A percentile compares a stretch with the other conserved stretches of the same genome.
Evolutionary conservation across 345 rosid species (phyloP).

Genomic region (Eucalyptus cloeziana): DNA sequence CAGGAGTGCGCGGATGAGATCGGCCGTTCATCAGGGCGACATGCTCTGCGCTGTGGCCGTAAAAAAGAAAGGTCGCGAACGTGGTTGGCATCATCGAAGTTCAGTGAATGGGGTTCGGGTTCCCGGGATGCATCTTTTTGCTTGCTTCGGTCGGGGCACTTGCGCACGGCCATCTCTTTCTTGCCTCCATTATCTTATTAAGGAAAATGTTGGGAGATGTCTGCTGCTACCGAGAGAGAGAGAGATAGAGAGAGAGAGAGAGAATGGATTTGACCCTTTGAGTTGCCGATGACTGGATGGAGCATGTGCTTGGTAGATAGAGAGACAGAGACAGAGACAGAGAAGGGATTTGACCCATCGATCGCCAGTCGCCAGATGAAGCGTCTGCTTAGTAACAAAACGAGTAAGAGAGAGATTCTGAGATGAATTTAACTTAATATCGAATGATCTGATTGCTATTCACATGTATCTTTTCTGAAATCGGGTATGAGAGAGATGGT

Average conservation of each 20-base stretch:
- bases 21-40: not conserved
- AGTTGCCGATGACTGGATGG: not conserved
- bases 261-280: not conserved
- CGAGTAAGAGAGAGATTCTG: not conserved
- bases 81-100: not conserved
- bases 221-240: not conserved
- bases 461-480: not conserved
- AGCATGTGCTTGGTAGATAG: not conserved
- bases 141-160: constrained; percentile 7
- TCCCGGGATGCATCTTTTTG: not conserved
- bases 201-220: not conserved
- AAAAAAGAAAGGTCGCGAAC: not conserved
- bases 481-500: not conserved
- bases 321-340: not conserved
- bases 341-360: not conserved
- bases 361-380: not conserved
- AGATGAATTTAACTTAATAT: not conserved
- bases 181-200: not conserved
- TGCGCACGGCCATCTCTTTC: not conserved
- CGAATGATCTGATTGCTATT: not conserved
- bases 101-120: constrained; percentile 15
- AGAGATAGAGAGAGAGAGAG: not conserved
- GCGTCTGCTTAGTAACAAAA: not conserved
- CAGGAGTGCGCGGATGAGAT: not conserved
- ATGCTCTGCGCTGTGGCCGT: not conserved